Evolutionary conservation across 768 basidiomycete genomes (phyloP), one percentile per base, ranked within the genome.

Genomic region (Macrolepiota dolichaula): DNA sequence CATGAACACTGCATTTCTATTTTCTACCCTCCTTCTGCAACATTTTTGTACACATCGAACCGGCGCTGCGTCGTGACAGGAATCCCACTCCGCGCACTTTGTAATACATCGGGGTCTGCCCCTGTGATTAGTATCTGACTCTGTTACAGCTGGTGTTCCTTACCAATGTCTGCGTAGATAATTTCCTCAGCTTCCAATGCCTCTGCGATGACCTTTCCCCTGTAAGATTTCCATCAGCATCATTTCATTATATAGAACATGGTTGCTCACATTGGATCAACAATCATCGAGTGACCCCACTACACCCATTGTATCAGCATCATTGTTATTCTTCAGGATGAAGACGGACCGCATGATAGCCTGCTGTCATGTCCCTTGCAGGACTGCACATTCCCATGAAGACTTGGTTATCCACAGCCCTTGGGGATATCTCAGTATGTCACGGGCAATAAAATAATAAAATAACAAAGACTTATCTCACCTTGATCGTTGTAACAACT

Each of bases 321-420:
- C 24, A 57, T 13, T 22, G 38, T 55, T 25, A 53, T 59, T 42
- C 4, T 35, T 22, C 63, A 40, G 17, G 37, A 57, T 9, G 35
- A 36, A 54, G 62, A 76, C 88, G 65, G 65, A 93, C 91, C 59
- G 96, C 94, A 69, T 97, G 94, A 72, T 98, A 98, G 15, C 81
- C 81, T 19, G 93, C 91, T 10, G 75, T 85, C 65, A 89, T 69
- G 65, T 96, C 89, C 24, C 96, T 84, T 2, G 97, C 96, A 32
- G 96, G 95, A 59, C 94, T 97, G 70, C 94, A 96, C 94, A 96
- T 96, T 1, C 91, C 83, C 63, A 98, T 85, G 76, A 85, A 99
- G n/a, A 98, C 85, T 74, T 98, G 96, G 69, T 98, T 98, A 71
- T 99, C 97, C 24, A 95, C 84, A 5, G 97, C 97, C 64, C n/a